Evolutionary conservation across 2,329 filamentous ascomycete genomes (phyloP).

Genomic region (Massarina eburnea): DNA sequence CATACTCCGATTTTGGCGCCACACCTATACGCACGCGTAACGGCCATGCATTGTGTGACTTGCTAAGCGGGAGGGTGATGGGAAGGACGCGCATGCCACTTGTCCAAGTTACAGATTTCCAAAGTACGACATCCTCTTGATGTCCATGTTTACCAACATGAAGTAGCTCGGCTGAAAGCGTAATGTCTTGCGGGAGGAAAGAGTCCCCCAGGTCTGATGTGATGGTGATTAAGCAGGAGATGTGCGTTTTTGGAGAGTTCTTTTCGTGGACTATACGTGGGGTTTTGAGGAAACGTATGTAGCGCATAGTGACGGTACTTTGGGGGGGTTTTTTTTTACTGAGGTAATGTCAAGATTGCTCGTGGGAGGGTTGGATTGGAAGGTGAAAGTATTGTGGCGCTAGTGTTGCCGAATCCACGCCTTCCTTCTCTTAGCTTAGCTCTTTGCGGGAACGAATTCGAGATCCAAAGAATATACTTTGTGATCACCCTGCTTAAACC

Average conservation of each 20-base stretch:
- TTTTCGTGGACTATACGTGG: constrained; percentile 52
- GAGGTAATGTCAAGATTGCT: too few species aligned
- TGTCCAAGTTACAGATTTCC: constrained; percentile 49
- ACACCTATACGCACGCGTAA: constrained; percentile 46
- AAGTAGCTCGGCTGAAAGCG: constrained; percentile 46
- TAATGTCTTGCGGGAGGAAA: constrained; percentile 56
- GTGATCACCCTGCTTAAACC: too few species aligned
- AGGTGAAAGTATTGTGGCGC: too few species aligned
- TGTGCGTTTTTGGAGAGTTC: constrained; percentile 12
- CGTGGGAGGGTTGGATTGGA: too few species aligned
- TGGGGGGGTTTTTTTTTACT: too few species aligned
- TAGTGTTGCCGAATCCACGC: too few species aligned
- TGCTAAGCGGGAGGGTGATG: constrained; percentile 45
- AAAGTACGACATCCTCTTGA: constrained; percentile 37
- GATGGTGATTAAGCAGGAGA: constrained; percentile 57
- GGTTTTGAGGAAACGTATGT: constrained; percentile 69
- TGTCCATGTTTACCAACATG: constrained; percentile 17
- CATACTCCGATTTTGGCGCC: constrained; percentile 25
- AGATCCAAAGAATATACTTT: too few species aligned
- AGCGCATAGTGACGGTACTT: constrained; percentile 48
- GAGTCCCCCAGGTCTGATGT: constrained; percentile 70
- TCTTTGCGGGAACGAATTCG: too few species aligned
- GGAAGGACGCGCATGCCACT: constrained; percentile 48
- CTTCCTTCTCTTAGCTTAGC: too few species aligned
- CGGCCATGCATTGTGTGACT: constrained; percentile 42